These are phyloP conservation scores for Cruciata laevipes DNA, from an alignment of 257 asterid genomes.

Conservation along the genomic window DNA sequence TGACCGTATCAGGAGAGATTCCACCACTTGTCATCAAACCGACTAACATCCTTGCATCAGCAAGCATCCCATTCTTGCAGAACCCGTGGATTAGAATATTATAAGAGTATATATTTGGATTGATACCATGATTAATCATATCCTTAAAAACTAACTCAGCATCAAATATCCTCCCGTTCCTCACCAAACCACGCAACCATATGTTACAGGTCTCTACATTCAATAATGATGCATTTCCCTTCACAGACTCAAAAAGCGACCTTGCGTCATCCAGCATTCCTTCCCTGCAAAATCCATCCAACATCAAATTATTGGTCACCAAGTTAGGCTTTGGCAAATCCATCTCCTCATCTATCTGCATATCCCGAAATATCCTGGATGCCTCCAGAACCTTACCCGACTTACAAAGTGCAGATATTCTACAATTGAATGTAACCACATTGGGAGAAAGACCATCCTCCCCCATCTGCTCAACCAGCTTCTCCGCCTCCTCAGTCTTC, in stretches of 20 bases:
- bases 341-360: conserved; percentile 61
- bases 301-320: conserved; percentile 69
- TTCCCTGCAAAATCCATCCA: conserved; percentile 67
- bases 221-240: conserved; percentile 36
- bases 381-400: conserved; percentile 77
- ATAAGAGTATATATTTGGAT: conserved; percentile 64
- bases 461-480: conserved; percentile 73
- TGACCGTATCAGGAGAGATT: conserved; percentile 63
- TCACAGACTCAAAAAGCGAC: conserved; percentile 55
- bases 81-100: conserved; percentile 70
- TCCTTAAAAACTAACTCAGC: conserved; percentile 58
- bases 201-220: conserved; percentile 61
- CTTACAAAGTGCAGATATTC: conserved; percentile 82
- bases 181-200: conserved; percentile 66
- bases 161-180: conserved; percentile 62
- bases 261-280: conserved; percentile 79
- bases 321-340: conserved; percentile 72
- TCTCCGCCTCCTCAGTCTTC: conserved; percentile 66
- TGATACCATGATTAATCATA: conserved; percentile 52
- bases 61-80: conserved; percentile 66
- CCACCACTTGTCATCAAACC: conserved; percentile 56
- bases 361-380: conserved; percentile 82
- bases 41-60: conserved; percentile 62
- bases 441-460: conserved; percentile 65
- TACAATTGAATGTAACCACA: conserved; percentile 76